A percentile compares a stretch with the other conserved stretches of the same genome.
These are phyloP conservation scores for Blepharisma stoltei DNA, from an alignment of 73 alveolate species.

Conservation along the genomic window DNA sequence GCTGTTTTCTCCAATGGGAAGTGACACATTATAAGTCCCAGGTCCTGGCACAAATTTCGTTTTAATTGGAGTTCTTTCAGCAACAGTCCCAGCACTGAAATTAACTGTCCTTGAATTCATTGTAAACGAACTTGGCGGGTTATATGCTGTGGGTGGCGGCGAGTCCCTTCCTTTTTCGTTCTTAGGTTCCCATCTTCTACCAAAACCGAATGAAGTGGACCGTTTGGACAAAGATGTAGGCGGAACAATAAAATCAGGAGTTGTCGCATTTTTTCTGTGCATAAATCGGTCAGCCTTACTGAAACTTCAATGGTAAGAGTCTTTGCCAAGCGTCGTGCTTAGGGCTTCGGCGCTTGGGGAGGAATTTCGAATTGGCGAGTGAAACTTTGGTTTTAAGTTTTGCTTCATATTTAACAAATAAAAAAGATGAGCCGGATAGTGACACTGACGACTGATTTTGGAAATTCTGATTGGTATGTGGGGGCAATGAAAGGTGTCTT, in stretches of 20 bases:
- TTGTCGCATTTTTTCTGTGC: background rate
- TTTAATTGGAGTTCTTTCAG: no score
- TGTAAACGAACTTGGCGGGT: background rate
- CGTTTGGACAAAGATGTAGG: background rate
- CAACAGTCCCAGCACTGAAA: no score
- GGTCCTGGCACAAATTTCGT: conserved; percentile 4
- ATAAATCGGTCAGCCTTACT: conserved; percentile 6
- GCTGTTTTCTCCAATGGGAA: conserved; percentile 16
- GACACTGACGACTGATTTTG: conserved; percentile 28
- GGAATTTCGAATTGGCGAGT: no score
- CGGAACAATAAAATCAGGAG: background rate
- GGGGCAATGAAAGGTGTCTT: conserved; percentile 26
- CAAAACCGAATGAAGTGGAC: background rate
- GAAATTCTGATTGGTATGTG: conserved; percentile 18
- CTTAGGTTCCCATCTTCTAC: background rate
- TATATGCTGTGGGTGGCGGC: conserved; percentile 9
- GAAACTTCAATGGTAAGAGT: background rate
- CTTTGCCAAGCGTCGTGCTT: no score
- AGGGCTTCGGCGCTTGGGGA: no score
- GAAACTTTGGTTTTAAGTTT: no score
- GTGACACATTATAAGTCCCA: background rate
- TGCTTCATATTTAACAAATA: no score
- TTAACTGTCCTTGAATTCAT: no score
- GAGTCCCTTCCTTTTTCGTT: conserved; percentile 6
- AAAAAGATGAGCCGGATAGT: background rate